Conservation (phyloP, 805 yeast species). For the Ogataea nitratoaversa region DNA sequence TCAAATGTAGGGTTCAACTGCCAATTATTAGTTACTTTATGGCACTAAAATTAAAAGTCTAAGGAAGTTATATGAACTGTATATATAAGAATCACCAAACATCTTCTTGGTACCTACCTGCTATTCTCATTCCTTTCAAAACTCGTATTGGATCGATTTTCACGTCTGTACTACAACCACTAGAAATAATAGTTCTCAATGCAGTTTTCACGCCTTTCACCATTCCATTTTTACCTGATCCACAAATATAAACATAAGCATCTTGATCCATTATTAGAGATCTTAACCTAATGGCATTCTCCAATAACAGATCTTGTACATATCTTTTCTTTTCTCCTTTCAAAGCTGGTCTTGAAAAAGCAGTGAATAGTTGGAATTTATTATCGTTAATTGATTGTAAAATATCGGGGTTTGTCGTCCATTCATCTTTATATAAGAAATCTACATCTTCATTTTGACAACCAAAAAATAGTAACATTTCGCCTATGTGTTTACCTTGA, state of each 20-base stretch:
- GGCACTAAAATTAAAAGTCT: too few species aligned
- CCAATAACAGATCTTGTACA: slow-evolving; percentile 73
- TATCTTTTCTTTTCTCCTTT: slow-evolving; percentile 50
- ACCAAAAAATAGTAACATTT: slow-evolving; percentile 76
- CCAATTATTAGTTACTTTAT: too few species aligned
- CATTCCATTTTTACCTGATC: slow-evolving; percentile 81
- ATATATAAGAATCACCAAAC: slow-evolving; percentile 62
- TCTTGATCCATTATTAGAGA: slow-evolving; percentile 48
- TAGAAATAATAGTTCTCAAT: slow-evolving; percentile 54
- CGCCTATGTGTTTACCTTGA: slow-evolving; percentile 48
- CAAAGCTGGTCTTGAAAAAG: slow-evolving; percentile 65
- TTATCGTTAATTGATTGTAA: slow-evolving; percentile 43
- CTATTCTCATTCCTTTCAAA: slow-evolving; percentile 67
- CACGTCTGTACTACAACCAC: slow-evolving; percentile 43
- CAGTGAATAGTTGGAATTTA: slow-evolving; percentile 62
- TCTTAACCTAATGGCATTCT: slow-evolving; percentile 44
- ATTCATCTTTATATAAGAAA: slow-evolving; percentile 75
- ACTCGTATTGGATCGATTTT: slow-evolving; percentile 59
- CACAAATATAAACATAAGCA: slow-evolving; percentile 88
- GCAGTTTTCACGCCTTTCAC: slow-evolving; percentile 81
- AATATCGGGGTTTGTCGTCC: slow-evolving; percentile 50
- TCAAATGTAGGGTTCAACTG: too few species aligned
- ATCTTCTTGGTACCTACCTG: slow-evolving; percentile 90
- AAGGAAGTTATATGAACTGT: not conserved
- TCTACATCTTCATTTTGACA: slow-evolving; percentile 69